These are phyloP conservation scores for Acacia concinna DNA, from an alignment of 331 rosid species.

Conservation along the genomic window DNA sequence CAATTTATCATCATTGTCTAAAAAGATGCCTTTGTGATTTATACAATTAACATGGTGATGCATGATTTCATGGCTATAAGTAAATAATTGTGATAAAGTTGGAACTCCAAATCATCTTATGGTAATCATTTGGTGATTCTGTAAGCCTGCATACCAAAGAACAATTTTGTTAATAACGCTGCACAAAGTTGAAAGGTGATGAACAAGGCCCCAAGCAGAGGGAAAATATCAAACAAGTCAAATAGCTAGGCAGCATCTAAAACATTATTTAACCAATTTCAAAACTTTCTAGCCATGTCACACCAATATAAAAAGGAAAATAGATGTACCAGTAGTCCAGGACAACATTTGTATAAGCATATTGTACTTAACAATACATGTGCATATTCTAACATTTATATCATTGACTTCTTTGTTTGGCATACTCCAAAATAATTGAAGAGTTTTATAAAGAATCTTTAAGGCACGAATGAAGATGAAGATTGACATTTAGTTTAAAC, in stretches of 20 bases:
- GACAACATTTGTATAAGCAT: not conserved
- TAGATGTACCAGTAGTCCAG: not conserved
- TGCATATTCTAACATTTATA: not conserved
- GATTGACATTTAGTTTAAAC: not conserved
- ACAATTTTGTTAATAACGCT: not conserved
- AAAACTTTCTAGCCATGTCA: not conserved
- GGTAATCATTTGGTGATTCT: conserved; percentile 50
- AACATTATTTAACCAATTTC: not conserved
- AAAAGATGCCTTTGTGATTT: not conserved
- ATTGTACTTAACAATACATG: not conserved
- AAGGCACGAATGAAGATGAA: not conserved
- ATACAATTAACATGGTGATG: not conserved
- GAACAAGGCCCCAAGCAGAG: not conserved
- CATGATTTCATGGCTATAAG: not conserved
- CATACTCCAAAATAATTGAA: not conserved
- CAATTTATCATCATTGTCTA: not conserved
- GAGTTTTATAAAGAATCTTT: not conserved
- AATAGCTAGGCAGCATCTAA: not conserved
- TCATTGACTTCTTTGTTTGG: not conserved
- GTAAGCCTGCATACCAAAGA: conserved; percentile 53
- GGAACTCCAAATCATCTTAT: not conserved
- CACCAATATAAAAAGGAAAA: not conserved
- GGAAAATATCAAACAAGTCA: not conserved
- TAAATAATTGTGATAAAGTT: conserved; percentile 7
- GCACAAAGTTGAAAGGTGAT: not conserved